Evolutionary conservation across 129 eudicot species (phyloP).

Genomic region (Helianthus annuus): HanXRQr2.0-SUNRISE NC_035447.2:14286341-14286840

Average conservation of each 20-base stretch:
- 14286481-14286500: conserved; percentile 97
- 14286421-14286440: conserved; percentile 96
- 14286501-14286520: conserved; percentile 83
- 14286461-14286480: conserved; percentile 95
- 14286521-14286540: conserved; percentile 90
- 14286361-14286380: conserved; percentile 92
- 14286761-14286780: conserved; percentile 75
- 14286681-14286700: conserved; percentile 99
- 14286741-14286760: conserved; percentile 89
- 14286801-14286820: conserved; percentile 87
- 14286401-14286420: conserved; percentile 95
- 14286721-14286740: conserved; percentile 91
- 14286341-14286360: conserved; percentile 93
- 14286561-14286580: conserved; percentile 77
- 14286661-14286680: conserved; percentile 98
- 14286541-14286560: conserved; percentile 94
- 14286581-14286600: conserved; percentile 97
- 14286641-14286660: conserved; percentile 90
- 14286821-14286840: conserved; percentile 92
- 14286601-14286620: conserved; percentile 93
- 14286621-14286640: conserved; percentile 89
- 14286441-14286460: conserved; percentile 88
- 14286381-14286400: conserved; percentile 98
- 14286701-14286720: conserved; percentile 96
- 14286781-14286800: conserved; percentile 72